Percentiles rank a stretch among this genome's conserved stretches.
Evolutionary conservation across 2,329 filamentous ascomycete species (phyloP).

Genomic region (Fusarium praegraminearum): DNA sequence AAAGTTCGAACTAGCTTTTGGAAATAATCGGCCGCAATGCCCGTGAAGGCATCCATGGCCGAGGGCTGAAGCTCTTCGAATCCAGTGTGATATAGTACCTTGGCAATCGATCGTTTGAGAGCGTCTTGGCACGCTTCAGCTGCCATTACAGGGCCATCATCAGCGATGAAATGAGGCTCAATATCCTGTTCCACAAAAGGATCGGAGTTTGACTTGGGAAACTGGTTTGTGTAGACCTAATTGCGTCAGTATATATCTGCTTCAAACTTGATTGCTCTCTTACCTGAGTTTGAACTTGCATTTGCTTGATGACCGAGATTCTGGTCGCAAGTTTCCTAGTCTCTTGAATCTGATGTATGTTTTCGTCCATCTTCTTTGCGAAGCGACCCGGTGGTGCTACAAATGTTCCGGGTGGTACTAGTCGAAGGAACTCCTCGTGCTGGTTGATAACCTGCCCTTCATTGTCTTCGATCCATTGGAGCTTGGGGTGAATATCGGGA

Average conservation of each 20-base stretch:
- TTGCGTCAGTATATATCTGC: slow-evolving; percentile 22
- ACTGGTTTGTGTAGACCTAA: slow-evolving; percentile 96
- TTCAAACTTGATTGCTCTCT: slow-evolving; percentile 34
- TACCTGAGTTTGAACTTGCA: slow-evolving; percentile 98
- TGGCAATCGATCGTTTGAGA: slow-evolving; percentile 89
- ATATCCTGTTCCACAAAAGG: slow-evolving; percentile 90
- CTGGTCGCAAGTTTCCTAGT: slow-evolving; percentile 96
- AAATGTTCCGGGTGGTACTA: slow-evolving; percentile 82
- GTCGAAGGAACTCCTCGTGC: slow-evolving; percentile 83
- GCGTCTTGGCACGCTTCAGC: slow-evolving; percentile 84
- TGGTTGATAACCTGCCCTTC: slow-evolving; percentile 92
- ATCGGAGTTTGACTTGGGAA: slow-evolving; percentile 93
- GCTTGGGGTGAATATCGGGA: slow-evolving; percentile 81
- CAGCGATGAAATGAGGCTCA: slow-evolving; percentile 88
- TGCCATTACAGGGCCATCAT: slow-evolving; percentile 89
- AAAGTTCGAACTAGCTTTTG: slow-evolving; percentile 83
- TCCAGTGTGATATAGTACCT: slow-evolving; percentile 94
- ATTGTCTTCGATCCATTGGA: slow-evolving; percentile 90
- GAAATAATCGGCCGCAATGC: slow-evolving; percentile 91
- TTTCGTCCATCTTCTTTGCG: slow-evolving; percentile 84
- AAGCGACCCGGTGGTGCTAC: slow-evolving; percentile 79
- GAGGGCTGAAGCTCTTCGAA: slow-evolving; percentile 98
- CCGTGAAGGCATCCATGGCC: slow-evolving; percentile 88
- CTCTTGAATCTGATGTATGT: slow-evolving; percentile 95
- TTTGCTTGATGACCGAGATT: slow-evolving; percentile 98